Evolutionary conservation across 176 grass and related monocot genomes (phyloP), one percentile per base, ranked within the genome.

Genomic region (Guadua angustifolia): DNA sequence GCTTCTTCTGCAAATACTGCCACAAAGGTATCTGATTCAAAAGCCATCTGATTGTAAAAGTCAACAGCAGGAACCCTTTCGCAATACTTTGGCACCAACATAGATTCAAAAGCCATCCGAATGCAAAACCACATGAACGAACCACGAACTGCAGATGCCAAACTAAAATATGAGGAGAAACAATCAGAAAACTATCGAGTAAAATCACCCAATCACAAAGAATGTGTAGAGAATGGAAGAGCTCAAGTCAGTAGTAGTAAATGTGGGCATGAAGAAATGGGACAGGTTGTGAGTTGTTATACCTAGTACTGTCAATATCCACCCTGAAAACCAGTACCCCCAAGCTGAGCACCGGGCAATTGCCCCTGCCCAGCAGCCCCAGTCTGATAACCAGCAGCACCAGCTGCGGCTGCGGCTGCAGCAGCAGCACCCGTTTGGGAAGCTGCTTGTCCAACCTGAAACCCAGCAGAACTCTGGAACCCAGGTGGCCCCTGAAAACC

Each of bases 401-500:
- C 36, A n/a, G 88, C 86, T 12, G 80, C 79, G 0, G 73, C 70
- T 18, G 90, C 86, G 5, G 86, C 79, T 0, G 74, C 71, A 0
- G 73, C 78, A 67, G 85, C 75, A 39, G 82, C 79, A 50, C 85
- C 73, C 7, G 84, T 71, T 81, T 92, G 93, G 70, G 83, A 71
- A 81, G 83, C 68, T 56, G 91, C 91, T 71, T 92, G 97, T 82
- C 82, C 92, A 47, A 83, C 93, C 69, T 93, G 97, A 90, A 94
- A 94, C 38, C 89, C 97, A 68, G 94, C 71, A 58, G 85, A 75
- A 75, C 61, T 75, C 7, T 86, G 94, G 83, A 92, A 92, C 8
- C 89, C 94, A 6, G 96, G 93, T 5, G 96, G 82, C 6, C 95
- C 95, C 87, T 98, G 95, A 86, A 95, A 98, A 63, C 93, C 93